Evolutionary conservation across 2,329 filamentous ascomycete genomes (phyloP).

Genomic region (Alternaria novae-zelandiae): DNA sequence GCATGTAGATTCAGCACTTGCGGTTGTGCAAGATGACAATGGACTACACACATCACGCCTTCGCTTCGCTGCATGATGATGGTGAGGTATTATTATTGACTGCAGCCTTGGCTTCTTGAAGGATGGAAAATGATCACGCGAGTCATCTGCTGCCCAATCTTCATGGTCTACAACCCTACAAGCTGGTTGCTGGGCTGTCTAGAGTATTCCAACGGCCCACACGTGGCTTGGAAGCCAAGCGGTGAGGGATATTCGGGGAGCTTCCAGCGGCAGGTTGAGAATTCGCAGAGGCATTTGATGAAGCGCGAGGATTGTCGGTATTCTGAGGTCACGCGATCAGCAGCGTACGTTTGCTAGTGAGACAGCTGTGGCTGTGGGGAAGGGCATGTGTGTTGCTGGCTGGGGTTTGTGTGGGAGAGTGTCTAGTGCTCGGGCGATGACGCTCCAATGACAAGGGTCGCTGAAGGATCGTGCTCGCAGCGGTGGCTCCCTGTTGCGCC

Average conservation of each 20-base stretch:
- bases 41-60: not conserved
- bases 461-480: constrained; percentile 26
- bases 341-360: not conserved
- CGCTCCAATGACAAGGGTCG: constrained; percentile 31
- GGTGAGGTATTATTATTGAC: not conserved
- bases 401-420: constrained; percentile 5
- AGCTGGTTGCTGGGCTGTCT: not conserved
- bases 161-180: not conserved
- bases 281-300: not conserved
- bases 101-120: not conserved
- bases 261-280: not conserved
- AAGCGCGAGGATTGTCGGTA: not conserved
- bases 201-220: constrained; percentile 3
- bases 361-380: not conserved
- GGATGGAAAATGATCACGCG: constrained; percentile 6
- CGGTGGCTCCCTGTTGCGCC: constrained; percentile 19
- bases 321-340: not conserved
- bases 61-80: not conserved
- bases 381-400: constrained; percentile 3
- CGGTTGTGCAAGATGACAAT: constrained; percentile 8
- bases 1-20: constrained; percentile 8
- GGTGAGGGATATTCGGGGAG: not conserved
- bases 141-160: not conserved
- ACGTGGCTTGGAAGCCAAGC: not conserved
- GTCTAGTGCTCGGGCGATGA: constrained; percentile 16